Base-by-base conservation (phyloP, 1,139 yeast genomes). In the Blastobotrys malaysiensis region DNA sequence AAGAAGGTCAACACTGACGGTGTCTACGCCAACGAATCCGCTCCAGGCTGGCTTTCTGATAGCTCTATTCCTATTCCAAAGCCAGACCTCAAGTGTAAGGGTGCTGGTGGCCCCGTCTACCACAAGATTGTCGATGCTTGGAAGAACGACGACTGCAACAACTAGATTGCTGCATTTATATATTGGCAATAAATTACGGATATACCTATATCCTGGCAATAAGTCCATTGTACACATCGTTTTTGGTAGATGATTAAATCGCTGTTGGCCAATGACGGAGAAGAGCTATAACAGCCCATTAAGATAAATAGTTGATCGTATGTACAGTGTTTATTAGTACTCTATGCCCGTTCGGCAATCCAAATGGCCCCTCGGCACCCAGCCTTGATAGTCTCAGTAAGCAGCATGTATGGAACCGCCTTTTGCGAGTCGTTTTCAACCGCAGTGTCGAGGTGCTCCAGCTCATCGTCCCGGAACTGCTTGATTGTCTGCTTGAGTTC, bases 401-500 rank as follows among this genome's bases (percentile, higher is more conserved):
- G 76, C 45, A 91, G 69, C 75, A 86, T 79, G 70, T 95, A 93
- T 1, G 99, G 99, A 50, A 88, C 88, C 1, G 99, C 99, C 63
- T 84, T 82, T 62, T 90, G 87, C 0, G 99, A 93, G 66, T 93
- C 98, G 65, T 91, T 80, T 61, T 87, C 86, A 43, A 95, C 81
- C 0, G 99, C 99, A 1, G 97, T 93, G 63, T 93, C 89, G 64
- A 95, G 77, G 74, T 93, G 99, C 71, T 93, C 99, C 59, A 93
- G 76, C 69, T 93, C 99, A 56, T 93, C 97, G 67, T 93, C 99
- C 68, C 99, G 78, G 68, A 93, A 95, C 54, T 81, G 77, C 59
- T 83, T 84, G 52, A 95, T 84, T 2, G 82, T 77, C 43, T 78
- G 74, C 60, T 82, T 86, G 65, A 93, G 74, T 5, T 75, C 69